These are phyloP conservation scores for Obba rivulosa DNA, from an alignment of 768 basidiomycete species.

Conservation along the genomic window DNA sequence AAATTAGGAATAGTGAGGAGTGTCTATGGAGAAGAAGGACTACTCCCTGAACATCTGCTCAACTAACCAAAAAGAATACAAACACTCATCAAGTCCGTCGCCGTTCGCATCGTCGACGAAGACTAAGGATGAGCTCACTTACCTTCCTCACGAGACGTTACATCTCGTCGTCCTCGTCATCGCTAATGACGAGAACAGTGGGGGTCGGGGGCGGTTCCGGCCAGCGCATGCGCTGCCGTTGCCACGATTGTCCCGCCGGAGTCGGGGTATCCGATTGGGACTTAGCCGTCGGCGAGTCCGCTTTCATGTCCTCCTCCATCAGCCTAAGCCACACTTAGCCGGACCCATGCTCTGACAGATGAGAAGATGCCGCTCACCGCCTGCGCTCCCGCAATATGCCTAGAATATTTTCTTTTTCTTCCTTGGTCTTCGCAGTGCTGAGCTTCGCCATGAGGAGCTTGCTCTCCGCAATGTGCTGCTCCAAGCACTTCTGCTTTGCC, in stretches of 20 bases:
- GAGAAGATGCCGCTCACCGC: slow-evolving; percentile 32
- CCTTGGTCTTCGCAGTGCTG: slow-evolving; percentile 40
- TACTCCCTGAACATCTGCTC: too few relatives aligned
- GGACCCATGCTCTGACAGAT: neutral
- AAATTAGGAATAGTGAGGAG: too few relatives aligned
- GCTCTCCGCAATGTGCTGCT: slow-evolving; percentile 48
- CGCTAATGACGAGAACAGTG: slow-evolving; percentile 45
- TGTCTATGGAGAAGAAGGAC: too few relatives aligned
- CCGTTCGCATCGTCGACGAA: too few relatives aligned
- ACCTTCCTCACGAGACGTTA: neutral
- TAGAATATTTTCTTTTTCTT: slow-evolving; percentile 44
- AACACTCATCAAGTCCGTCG: too few relatives aligned
- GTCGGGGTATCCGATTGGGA: neutral
- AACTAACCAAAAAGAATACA: too few relatives aligned
- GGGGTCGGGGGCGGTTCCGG: slow-evolving; percentile 36
- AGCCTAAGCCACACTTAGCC: slow-evolving; percentile 2
- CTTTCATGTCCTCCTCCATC: slow-evolving; percentile 29
- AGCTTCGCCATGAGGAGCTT: slow-evolving; percentile 46
- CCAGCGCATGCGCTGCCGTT: slow-evolving; percentile 29
- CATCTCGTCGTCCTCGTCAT: slow-evolving; percentile 38
- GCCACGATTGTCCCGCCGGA: slow-evolving; percentile 1
- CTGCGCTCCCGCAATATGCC: slow-evolving; percentile 42
- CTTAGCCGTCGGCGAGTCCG: neutral
- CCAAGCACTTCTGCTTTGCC: slow-evolving; percentile 42
- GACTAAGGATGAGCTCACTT: too few relatives aligned